Conservation (phyloP, 2,329 filamentous ascomycete species). For the Stagonosporopsis cucurbitacearum region DNA sequence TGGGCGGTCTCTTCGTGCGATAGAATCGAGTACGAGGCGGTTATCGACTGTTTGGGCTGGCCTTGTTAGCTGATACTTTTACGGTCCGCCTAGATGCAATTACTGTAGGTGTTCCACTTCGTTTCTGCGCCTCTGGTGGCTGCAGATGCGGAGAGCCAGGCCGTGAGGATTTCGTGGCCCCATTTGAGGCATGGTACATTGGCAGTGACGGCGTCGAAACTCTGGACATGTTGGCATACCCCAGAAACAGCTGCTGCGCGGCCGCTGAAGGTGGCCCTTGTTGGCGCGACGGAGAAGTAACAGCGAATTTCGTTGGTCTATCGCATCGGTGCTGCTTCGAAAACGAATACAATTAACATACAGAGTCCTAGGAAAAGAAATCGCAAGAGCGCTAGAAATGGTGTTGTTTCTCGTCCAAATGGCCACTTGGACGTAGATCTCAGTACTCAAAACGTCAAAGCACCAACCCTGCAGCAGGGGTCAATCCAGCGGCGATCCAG, state of each 20-base stretch:
- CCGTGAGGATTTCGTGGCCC: constrained; percentile 37
- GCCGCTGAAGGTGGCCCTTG: constrained; percentile 42
- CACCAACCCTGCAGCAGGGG: constrained; percentile 23
- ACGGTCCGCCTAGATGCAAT: background rate
- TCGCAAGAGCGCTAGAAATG: constrained; percentile 6
- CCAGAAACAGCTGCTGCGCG: constrained; percentile 40
- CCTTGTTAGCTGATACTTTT: constrained; percentile 13
- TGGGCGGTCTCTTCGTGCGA: constrained; percentile 79
- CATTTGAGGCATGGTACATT: constrained; percentile 58
- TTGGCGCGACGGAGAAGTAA: constrained; percentile 17
- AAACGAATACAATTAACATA: constrained; percentile 12
- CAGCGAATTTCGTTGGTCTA: constrained; percentile 19
- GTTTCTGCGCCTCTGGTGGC: constrained; percentile 35
- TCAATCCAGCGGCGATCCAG: constrained; percentile 19
- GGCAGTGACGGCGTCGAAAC: constrained; percentile 65
- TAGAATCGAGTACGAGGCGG: constrained; percentile 66
- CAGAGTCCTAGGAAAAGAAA: constrained; percentile 10
- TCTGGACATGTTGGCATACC: constrained; percentile 68
- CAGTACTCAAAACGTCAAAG: constrained; percentile 32
- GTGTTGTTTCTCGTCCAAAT: constrained; percentile 21
- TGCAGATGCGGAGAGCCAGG: constrained; percentile 40
- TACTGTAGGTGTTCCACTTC: constrained; percentile 44
- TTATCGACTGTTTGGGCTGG: constrained; percentile 48
- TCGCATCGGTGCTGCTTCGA: constrained; percentile 31
- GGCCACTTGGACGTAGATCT: constrained; percentile 24